These are phyloP conservation scores for Pulveroboletus sp. DNA, from an alignment of 768 basidiomycete genomes.

Conservation along the genomic window DNA sequence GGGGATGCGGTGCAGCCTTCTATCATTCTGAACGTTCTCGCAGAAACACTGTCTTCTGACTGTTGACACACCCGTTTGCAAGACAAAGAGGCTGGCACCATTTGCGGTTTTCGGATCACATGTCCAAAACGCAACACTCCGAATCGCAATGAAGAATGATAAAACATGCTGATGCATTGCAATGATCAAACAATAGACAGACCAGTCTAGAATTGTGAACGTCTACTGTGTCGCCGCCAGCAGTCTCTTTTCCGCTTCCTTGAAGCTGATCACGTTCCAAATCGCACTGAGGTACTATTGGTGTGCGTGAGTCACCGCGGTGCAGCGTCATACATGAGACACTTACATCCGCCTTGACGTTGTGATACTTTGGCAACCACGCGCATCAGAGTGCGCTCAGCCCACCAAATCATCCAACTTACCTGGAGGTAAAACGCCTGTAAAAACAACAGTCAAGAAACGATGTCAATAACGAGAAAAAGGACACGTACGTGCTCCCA, in stretches of 20 bases:
- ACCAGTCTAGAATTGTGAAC: not conserved
- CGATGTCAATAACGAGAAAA: not conserved
- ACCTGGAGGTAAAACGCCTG: conserved; percentile 65
- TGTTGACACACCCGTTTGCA: too few relatives aligned
- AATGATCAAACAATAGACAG: too few relatives aligned
- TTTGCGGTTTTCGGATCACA: too few relatives aligned
- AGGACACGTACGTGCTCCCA: conserved; percentile 81
- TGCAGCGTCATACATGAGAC: not conserved
- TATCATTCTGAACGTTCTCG: too few relatives aligned
- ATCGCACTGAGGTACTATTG: conserved; percentile 88
- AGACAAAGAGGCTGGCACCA: too few relatives aligned
- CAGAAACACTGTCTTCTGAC: too few relatives aligned
- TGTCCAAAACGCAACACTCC: too few relatives aligned
- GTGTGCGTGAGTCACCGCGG: conserved; percentile 4
- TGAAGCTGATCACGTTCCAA: conserved; percentile 96
- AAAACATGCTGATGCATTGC: conserved; percentile 4
- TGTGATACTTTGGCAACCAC: conserved; percentile 63
- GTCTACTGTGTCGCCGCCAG: conserved; percentile 36
- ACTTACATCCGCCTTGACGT: conserved; percentile 91
- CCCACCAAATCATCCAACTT: not conserved
- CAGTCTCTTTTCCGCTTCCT: conserved; percentile 74
- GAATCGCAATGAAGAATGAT: too few relatives aligned
- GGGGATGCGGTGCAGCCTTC: too few relatives aligned
- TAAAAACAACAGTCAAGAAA: conserved; percentile 4
- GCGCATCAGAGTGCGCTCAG: conserved; percentile 4